Conservation (phyloP, 352 stramenopile species). For the Globisporangium rhizosaccharum region DNA sequence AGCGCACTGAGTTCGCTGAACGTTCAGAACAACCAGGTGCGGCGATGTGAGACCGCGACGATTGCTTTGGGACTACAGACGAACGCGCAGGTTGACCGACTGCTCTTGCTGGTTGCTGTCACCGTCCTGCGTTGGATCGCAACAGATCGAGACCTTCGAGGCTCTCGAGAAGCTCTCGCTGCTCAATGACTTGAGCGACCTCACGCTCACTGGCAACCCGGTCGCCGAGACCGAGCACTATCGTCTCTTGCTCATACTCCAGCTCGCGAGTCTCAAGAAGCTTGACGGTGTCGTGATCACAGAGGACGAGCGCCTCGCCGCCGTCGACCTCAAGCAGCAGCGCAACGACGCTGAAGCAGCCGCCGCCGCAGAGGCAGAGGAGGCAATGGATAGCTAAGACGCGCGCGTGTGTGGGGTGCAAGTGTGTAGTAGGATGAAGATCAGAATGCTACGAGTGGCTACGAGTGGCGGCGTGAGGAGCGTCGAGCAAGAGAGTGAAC, state of each 20-base stretch:
- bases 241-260: slow-evolving; percentile 41
- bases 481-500: no score
- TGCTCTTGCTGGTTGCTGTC: not conserved
- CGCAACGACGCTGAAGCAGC: slow-evolving; percentile 23
- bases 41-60: slow-evolving; percentile 1
- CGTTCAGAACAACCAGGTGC: slow-evolving; percentile 60
- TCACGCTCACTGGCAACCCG: slow-evolving; percentile 50
- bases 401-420: not conserved
- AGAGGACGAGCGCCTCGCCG: slow-evolving; percentile 56
- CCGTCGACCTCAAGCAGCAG: slow-evolving; percentile 52
- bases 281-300: slow-evolving; percentile 51
- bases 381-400: not conserved
- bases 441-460: no score
- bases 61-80: not conserved
- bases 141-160: slow-evolving; percentile 17
- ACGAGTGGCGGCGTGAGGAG: no score
- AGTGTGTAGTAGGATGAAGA: no score
- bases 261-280: slow-evolving; percentile 45
- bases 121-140: not conserved
- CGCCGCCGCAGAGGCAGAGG: slow-evolving; percentile 19
- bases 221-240: slow-evolving; percentile 56
- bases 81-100: not conserved
- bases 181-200: slow-evolving; percentile 32
- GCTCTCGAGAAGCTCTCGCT: slow-evolving; percentile 37
- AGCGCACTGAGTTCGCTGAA: slow-evolving; percentile 34